Percentiles rank a stretch among this genome's conserved stretches.
Evolutionary conservation across 2,329 filamentous ascomycete species (phyloP).

Genomic region (Diaporthe humulicola): DNA sequence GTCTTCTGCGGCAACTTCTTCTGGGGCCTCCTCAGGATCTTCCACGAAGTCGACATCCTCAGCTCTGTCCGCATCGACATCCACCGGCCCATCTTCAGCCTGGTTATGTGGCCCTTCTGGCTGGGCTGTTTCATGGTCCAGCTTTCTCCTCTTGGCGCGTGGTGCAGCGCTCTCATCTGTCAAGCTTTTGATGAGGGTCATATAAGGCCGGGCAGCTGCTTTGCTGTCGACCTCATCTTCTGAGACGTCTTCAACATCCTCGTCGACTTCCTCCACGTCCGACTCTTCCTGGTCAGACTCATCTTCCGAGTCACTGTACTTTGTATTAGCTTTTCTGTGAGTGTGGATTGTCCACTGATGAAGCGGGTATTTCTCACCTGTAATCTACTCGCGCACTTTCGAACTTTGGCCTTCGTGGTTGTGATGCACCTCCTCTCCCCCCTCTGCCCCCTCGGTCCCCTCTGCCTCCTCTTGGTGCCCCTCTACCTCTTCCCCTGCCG

Average conservation of each 20-base stretch:
- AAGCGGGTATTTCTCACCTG: conserved; percentile 38
- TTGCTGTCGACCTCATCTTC: conserved; percentile 55
- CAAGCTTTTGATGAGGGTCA: conserved; percentile 70
- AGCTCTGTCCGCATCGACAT: conserved; percentile 47
- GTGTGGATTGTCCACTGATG: conserved; percentile 30
- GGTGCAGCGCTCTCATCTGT: conserved; percentile 57
- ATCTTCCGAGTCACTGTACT: conserved; percentile 48
- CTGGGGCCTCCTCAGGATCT: conserved; percentile 57
- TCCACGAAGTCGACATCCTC: conserved; percentile 58
- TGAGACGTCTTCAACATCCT: conserved; percentile 59
- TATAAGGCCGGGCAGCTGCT: conserved; percentile 63
- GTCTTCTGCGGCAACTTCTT: conserved; percentile 50
- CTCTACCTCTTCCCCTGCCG: conserved; percentile 45
- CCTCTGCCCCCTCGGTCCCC: conserved; percentile 47
- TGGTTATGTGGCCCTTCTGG: conserved; percentile 42
- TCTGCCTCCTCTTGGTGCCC: too few species aligned
- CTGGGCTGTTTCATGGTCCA: conserved; percentile 55
- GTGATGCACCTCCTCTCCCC: conserved; percentile 41
- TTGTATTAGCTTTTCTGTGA: conserved; percentile 42
- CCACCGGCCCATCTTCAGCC: conserved; percentile 36
- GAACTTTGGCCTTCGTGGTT: conserved; percentile 54
- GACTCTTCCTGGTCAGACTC: conserved; percentile 52
- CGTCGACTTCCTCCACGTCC: conserved; percentile 61
- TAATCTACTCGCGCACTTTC: conserved; percentile 56
- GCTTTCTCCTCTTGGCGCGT: conserved; percentile 69